These are phyloP conservation scores for Epichloe baconii DNA, from an alignment of 2,329 filamentous ascomycete species.

Conservation along the genomic window DNA sequence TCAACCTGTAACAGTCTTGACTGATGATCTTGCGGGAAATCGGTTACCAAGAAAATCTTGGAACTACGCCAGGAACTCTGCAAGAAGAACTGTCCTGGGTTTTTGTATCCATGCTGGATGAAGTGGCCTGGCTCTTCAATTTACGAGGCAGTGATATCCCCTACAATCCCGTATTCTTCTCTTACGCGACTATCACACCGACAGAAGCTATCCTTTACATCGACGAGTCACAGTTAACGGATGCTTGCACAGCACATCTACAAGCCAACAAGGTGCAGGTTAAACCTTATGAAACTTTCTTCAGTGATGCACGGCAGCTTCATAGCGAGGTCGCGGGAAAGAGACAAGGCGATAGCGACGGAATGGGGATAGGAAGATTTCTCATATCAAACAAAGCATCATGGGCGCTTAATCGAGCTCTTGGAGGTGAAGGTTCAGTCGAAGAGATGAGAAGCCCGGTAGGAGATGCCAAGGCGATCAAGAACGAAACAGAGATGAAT, in stretches of 20 bases:
- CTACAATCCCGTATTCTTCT: slow-evolving; percentile 98
- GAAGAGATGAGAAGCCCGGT: slow-evolving; percentile 82
- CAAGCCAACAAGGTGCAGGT: slow-evolving; percentile 55
- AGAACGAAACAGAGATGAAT: slow-evolving; percentile 78
- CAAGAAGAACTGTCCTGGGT: slow-evolving; percentile 77
- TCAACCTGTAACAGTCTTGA: slow-evolving; percentile 61
- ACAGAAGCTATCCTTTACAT: slow-evolving; percentile 70
- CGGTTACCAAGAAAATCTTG: slow-evolving; percentile 67
- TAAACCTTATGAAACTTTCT: slow-evolving; percentile 70
- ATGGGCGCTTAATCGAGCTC: slow-evolving; percentile 77
- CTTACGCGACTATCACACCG: slow-evolving; percentile 79
- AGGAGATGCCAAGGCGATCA: slow-evolving; percentile 83
- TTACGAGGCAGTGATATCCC: slow-evolving; percentile 88
- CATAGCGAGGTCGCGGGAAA: slow-evolving; percentile 25
- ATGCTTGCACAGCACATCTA: slow-evolving; percentile 57
- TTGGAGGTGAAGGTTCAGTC: slow-evolving; percentile 75
- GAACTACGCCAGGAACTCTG: slow-evolving; percentile 83
- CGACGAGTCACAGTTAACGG: slow-evolving; percentile 62
- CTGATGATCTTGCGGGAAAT: slow-evolving; percentile 63
- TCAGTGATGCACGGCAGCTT: slow-evolving; percentile 60
- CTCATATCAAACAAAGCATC: slow-evolving; percentile 80
- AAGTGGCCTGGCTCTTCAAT: slow-evolving; percentile 98
- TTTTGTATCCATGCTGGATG: slow-evolving; percentile 93
- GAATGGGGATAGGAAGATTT: slow-evolving; percentile 46
- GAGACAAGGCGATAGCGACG: slow-evolving; percentile 17